These are phyloP conservation scores for Suillus decipiens DNA, from an alignment of 768 basidiomycete genomes.

Conservation along the genomic window DNA sequence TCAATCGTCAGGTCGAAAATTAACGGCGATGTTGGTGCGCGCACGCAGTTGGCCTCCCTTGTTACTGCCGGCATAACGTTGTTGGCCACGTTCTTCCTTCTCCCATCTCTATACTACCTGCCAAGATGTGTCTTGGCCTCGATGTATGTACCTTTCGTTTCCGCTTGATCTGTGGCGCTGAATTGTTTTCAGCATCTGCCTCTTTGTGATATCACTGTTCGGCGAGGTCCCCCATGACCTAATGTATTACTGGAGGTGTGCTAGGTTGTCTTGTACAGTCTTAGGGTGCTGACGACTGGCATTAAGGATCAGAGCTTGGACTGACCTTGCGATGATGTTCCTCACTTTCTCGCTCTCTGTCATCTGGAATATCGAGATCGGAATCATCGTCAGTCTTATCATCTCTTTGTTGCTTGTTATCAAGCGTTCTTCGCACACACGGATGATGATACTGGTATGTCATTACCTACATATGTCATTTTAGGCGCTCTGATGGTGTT, in stretches of 20 bases:
- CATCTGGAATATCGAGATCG: slow-evolving; percentile 90
- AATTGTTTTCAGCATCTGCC: slow-evolving; percentile 58
- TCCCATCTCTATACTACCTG: slow-evolving; percentile 82
- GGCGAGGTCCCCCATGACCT: slow-evolving; percentile 88
- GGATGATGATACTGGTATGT: slow-evolving; percentile 87
- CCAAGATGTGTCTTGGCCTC: slow-evolving; percentile 91
- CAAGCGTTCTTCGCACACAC: slow-evolving; percentile 81
- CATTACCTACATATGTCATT: neutral
- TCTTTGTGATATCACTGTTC: slow-evolving; percentile 85
- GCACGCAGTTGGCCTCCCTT: slow-evolving; percentile 87
- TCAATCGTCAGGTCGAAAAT: slow-evolving; percentile 91
- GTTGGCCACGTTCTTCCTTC: slow-evolving; percentile 85
- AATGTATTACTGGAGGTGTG: slow-evolving; percentile 78
- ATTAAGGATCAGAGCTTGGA: slow-evolving; percentile 86
- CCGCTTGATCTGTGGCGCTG: slow-evolving; percentile 12
- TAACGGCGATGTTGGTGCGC: slow-evolving; percentile 85
- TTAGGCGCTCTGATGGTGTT: neutral
- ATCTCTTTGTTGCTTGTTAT: slow-evolving; percentile 90
- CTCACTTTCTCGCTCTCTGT: slow-evolving; percentile 89
- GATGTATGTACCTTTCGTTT: slow-evolving; percentile 54
- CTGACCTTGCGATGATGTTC: slow-evolving; percentile 82
- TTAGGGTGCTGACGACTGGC: neutral
- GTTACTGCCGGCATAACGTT: slow-evolving; percentile 75
- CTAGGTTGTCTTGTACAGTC: neutral
- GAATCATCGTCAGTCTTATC: slow-evolving; percentile 85